phyloP scores from a whole-genome alignment of 768 basidiomycete genomes.

The Lactarius psammicola region DNA sequence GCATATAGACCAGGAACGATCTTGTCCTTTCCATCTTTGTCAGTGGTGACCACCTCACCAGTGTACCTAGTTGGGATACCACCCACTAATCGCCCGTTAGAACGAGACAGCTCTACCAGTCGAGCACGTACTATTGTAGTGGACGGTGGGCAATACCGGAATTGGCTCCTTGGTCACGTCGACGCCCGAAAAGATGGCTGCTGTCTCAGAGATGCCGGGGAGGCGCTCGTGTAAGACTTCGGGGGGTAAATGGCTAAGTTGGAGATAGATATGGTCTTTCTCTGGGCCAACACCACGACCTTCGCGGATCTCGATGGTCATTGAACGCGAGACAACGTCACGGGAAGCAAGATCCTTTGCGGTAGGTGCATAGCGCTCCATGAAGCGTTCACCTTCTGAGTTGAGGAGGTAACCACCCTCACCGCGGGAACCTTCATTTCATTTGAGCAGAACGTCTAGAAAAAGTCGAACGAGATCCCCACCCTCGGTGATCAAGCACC shows the following conservation, averaged over 20 bases:
- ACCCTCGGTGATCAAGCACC: conserved; percentile 99
- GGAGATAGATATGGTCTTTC: conserved; percentile 95
- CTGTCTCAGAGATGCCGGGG: conserved; percentile 99
- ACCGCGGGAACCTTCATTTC: conserved; percentile 81
- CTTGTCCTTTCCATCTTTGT: conserved; percentile 87
- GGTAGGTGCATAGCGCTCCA: conserved; percentile 99
- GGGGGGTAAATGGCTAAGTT: conserved; percentile 94
- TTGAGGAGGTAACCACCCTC: conserved; percentile 99
- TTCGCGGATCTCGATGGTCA: conserved; percentile 98
- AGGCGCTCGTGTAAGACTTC: conserved; percentile 95
- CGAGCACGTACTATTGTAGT: conserved; percentile 86
- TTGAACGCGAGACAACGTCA: conserved; percentile 98
- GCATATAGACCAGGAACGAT: conserved; percentile 96
- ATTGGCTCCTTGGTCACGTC: conserved; percentile 99
- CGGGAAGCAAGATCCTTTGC: conserved; percentile 99
- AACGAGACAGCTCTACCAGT: background rate
- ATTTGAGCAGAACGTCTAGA: conserved; percentile 7
- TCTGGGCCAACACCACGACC: conserved; percentile 98
- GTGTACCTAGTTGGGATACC: conserved; percentile 99
- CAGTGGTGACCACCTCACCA: conserved; percentile 90
- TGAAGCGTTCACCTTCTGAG: conserved; percentile 98
- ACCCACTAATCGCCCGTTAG: conserved; percentile 66
- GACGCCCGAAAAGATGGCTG: conserved; percentile 97
- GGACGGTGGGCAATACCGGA: conserved; percentile 96
- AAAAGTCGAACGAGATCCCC: conserved; percentile 23